phyloP scores from a whole-genome alignment of 371 early-diverging fungal genomes.

The Mucor saturninus region DNA sequence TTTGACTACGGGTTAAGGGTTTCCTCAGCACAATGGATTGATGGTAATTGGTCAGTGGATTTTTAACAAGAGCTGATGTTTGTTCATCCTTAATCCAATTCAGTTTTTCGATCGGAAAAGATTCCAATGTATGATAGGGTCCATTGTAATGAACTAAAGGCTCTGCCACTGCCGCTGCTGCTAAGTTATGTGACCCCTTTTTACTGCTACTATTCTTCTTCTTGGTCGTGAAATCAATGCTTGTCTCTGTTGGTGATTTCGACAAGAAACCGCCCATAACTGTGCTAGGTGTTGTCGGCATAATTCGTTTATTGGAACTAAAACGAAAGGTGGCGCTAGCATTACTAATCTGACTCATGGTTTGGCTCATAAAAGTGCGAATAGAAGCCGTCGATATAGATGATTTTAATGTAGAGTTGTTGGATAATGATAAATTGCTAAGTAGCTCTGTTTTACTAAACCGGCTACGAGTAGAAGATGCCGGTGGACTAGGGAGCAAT shows the following conservation, averaged over 20 bases:
- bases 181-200: slow-evolving; percentile 1
- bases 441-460: slow-evolving; percentile 19
- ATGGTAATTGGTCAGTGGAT: slow-evolving; percentile 28
- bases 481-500: slow-evolving; percentile 32
- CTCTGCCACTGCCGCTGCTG: slow-evolving; percentile 18
- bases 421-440: slow-evolving; percentile 25
- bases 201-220: not conserved
- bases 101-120: slow-evolving; percentile 33
- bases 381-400: slow-evolving; percentile 26
- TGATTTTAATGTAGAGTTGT: slow-evolving; percentile 18
- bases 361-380: slow-evolving; percentile 29
- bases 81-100: slow-evolving; percentile 42
- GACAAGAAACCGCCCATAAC: slow-evolving; percentile 2
- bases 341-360: slow-evolving; percentile 22
- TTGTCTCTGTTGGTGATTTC: slow-evolving; percentile 18
- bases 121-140: slow-evolving; percentile 31
- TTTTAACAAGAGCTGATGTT: slow-evolving; percentile 16
- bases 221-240: not conserved
- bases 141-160: slow-evolving; percentile 44
- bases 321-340: slow-evolving; percentile 14
- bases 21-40: slow-evolving; percentile 32
- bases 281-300: slow-evolving; percentile 17
- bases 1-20: slow-evolving; percentile 26
- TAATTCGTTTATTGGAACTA: slow-evolving; percentile 20
- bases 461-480: slow-evolving; percentile 12